These are phyloP conservation scores for Posidonia oceanica DNA, from an alignment of 116 monocot genomes.

Conservation along the genomic window DNA sequence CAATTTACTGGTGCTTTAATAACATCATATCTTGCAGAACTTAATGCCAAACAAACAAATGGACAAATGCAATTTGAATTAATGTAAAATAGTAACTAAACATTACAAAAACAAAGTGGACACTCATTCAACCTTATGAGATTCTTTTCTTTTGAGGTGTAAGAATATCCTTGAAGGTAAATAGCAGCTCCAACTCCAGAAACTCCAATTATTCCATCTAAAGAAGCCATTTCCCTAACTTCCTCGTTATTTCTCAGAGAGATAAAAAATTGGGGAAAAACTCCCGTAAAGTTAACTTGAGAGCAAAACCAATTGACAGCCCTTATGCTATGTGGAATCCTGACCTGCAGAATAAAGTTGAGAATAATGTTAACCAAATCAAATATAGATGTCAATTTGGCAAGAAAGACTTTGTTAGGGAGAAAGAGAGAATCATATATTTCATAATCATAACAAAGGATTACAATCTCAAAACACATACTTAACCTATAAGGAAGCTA, in stretches of 20 bases:
- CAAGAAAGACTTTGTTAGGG: too few relatives aligned
- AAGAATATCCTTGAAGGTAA: conserved; percentile 34
- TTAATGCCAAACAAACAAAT: too few relatives aligned
- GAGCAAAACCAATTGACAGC: conserved; percentile 46
- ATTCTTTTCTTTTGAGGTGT: conserved; percentile 16
- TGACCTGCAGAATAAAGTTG: conserved; percentile 36
- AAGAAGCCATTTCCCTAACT: conserved; percentile 4
- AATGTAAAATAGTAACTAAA: too few relatives aligned
- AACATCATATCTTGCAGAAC: too few relatives aligned
- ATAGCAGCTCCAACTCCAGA: conserved; percentile 66
- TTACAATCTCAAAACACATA: too few relatives aligned
- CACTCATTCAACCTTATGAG: conserved; percentile 36
- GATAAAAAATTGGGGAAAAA: conserved; percentile 62
- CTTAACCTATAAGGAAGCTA: too few relatives aligned
- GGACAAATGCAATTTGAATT: too few relatives aligned
- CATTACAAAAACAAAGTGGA: too few relatives aligned
- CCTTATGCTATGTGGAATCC: conserved; percentile 55
- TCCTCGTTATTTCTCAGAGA: conserved; percentile 12
- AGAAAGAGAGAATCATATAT: too few relatives aligned
- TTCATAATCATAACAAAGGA: too few relatives aligned
- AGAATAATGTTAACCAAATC: neutral
- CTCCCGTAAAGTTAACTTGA: conserved; percentile 17
- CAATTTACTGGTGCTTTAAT: too few relatives aligned
- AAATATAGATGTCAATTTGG: neutral
- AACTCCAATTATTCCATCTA: conserved; percentile 23